Base-by-base conservation (phyloP, 345 rosid species). In the Salix exigua region DNA sequence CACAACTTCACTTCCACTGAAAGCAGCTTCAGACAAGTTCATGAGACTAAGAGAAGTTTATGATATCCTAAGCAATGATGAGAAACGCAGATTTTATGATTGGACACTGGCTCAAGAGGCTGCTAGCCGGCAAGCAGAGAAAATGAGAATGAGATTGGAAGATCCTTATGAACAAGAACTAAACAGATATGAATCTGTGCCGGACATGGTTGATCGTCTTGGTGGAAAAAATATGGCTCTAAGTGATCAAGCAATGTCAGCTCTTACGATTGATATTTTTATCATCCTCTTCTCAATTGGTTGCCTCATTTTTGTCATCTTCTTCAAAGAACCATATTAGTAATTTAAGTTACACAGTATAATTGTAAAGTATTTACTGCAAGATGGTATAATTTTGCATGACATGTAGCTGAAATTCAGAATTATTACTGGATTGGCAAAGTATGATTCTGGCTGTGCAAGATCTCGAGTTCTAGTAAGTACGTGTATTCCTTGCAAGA, bases 101-200 rank as follows among this genome's bases (percentile, higher is more conserved):
- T 94, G 98, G 98, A 89, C 97, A 14, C 84, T 94, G 1, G 98
- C 95, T 6, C 98, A 94, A 72, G 98, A 94, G 70, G 90, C 87
- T 0, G 97, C 95, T 0, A 94, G 98, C 74, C 87, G 91, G 4
- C 87, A 94, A 81, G 94, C 91, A 7, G 94, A 92, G 87, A 89
- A 91, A 68, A 78, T 91, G 92, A 91, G 86, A 60, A 86, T 89
- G 85, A 90, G 82, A 40, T 72, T 94, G 14, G 89, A 91, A 50
- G 97, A 94, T 68, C 98, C 98, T 1, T 86, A 84, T 69, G 75
- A 84, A 80, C 89, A 82, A 83, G 97, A 89, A 0, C 2, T 92
- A 17, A 73, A 68, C 17, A 86, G 69, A 38, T 88, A 83, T 35
- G 64, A 82, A 65, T 82, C 97, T 1, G 83, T 86, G 6, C 97